These are phyloP conservation scores for Daedaleopsis nitida DNA, from an alignment of 768 basidiomycete genomes.

Conservation along the genomic window DNA sequence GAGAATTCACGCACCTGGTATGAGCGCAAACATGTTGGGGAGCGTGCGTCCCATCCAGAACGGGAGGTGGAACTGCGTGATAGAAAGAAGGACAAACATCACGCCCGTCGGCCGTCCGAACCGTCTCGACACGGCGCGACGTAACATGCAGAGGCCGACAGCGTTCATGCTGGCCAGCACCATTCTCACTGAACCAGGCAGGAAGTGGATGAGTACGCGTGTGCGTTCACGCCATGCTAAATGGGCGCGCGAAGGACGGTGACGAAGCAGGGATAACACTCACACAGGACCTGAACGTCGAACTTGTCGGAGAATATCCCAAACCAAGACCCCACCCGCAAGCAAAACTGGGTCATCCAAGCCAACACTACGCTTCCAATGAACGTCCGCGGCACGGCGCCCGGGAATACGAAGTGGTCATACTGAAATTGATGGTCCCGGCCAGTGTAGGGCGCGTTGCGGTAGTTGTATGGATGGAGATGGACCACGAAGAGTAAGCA, in stretches of 20 bases:
- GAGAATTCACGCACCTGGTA: constrained; percentile 56
- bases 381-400: constrained; percentile 89
- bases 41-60: constrained; percentile 95
- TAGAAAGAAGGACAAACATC: constrained; percentile 68
- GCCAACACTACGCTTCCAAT: constrained; percentile 74
- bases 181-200: constrained; percentile 59
- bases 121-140: constrained; percentile 59
- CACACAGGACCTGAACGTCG: constrained; percentile 72
- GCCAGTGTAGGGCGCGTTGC: too few relatives aligned
- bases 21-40: constrained; percentile 91
- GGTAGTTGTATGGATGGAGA: neutral
- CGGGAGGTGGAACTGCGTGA: constrained; percentile 86
- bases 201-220: too few relatives aligned
- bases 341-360: constrained; percentile 51
- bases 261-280: constrained; percentile 25
- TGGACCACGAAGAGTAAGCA: neutral
- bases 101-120: constrained; percentile 62
- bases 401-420: constrained; percentile 88
- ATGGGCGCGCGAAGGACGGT: neutral
- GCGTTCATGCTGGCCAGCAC: constrained; percentile 70
- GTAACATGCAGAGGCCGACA: constrained; percentile 59
- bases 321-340: constrained; percentile 42
- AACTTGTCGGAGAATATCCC: constrained; percentile 57
- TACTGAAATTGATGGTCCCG: constrained; percentile 51
- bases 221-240: neutral